phyloP scores from a whole-genome alignment of 176 grass and related monocot species.

The Thalia dealbata region DNA sequence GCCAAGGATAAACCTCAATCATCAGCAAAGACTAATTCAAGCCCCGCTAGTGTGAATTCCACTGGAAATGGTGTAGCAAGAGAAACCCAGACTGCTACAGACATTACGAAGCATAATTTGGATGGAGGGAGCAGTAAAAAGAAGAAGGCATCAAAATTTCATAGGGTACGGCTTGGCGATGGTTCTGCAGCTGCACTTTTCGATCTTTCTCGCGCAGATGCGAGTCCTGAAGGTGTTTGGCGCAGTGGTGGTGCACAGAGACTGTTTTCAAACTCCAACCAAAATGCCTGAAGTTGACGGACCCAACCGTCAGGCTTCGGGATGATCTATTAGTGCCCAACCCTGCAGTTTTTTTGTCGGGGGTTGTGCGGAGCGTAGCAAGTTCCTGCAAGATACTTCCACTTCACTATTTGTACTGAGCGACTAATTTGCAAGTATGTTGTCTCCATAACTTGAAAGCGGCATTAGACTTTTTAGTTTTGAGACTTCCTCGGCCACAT shows the following conservation, averaged over 20 bases:
- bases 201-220: conserved; percentile 29
- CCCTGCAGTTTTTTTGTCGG: too few relatives aligned
- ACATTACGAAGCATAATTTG: conserved; percentile 7
- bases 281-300: conserved; percentile 1
- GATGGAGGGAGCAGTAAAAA: conserved; percentile 20
- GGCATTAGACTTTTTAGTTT: too few relatives aligned
- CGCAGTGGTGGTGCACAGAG: conserved; percentile 62
- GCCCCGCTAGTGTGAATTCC: conserved; percentile 6
- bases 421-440: too few relatives aligned
- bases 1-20: conserved; percentile 31
- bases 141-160: conserved; percentile 59
- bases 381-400: too few relatives aligned
- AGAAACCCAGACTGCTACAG: neutral
- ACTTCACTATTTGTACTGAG: too few relatives aligned
- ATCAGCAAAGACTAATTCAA: conserved; percentile 13
- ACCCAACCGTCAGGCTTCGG: too few relatives aligned
- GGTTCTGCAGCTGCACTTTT: conserved; percentile 39
- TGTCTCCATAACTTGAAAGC: too few relatives aligned
- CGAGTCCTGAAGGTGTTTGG: conserved; percentile 60
- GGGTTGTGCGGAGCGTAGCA: too few relatives aligned
- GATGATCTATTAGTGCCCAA: too few relatives aligned
- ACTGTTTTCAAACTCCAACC: conserved; percentile 28
- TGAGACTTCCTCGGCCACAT: too few relatives aligned
- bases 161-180: conserved; percentile 51
- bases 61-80: neutral